These are phyloP conservation scores for Suaeda aralocaspica DNA, from an alignment of 148 eudicot species.

Conservation along the genomic window DNA sequence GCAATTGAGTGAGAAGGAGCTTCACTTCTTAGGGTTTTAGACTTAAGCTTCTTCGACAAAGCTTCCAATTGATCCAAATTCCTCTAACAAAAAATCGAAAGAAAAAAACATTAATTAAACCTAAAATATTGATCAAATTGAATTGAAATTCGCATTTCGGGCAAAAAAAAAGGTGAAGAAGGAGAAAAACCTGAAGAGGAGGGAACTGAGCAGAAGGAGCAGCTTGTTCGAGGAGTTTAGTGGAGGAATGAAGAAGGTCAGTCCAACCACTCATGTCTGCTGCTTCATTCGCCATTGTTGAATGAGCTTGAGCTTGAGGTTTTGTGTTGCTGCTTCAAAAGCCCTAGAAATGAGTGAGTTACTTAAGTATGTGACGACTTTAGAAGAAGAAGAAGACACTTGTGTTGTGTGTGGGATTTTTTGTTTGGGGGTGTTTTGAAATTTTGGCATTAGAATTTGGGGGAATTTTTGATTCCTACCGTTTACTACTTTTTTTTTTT, in stretches of 20 bases:
- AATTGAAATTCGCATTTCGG: too few relatives aligned
- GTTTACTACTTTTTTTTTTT: too few relatives aligned
- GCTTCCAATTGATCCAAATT: slow-evolving; percentile 94
- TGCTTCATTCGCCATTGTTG: slow-evolving; percentile 80
- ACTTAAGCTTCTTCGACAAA: slow-evolving; percentile 80
- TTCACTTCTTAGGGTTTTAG: slow-evolving; percentile 85
- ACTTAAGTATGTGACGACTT: too few relatives aligned
- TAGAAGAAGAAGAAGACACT: too few relatives aligned
- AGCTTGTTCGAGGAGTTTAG: slow-evolving; percentile 94
- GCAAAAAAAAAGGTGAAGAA: background rate
- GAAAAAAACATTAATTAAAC: background rate
- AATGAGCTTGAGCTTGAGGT: too few relatives aligned
- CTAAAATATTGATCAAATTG: background rate
- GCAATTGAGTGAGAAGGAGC: slow-evolving; percentile 93
- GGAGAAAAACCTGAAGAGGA: slow-evolving; percentile 71
- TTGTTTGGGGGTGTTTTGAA: too few relatives aligned
- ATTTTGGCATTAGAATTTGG: too few relatives aligned
- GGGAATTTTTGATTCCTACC: too few relatives aligned
- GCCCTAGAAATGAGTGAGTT: background rate
- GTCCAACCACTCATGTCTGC: slow-evolving; percentile 92
- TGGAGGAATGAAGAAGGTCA: slow-evolving; percentile 79
- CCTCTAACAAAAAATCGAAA: slow-evolving; percentile 43
- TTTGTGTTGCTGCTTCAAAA: too few relatives aligned
- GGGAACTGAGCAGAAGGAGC: slow-evolving; percentile 96
- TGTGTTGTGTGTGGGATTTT: too few relatives aligned